Conservation (phyloP, 352 stramenopile genomes). For the Phytophthora idaei region DNA sequence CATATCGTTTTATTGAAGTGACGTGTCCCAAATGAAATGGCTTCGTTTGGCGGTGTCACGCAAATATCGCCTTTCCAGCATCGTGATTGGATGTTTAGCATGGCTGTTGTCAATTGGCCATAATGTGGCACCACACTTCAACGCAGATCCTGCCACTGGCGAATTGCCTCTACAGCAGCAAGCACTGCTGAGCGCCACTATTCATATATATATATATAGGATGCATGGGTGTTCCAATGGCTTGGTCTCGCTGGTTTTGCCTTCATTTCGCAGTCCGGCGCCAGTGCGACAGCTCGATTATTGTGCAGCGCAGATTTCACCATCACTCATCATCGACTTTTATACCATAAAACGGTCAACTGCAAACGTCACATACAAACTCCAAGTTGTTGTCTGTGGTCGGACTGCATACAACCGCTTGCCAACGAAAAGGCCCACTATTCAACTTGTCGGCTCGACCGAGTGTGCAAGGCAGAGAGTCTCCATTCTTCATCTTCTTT, state of each 20-base stretch:
- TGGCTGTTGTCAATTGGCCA: neutral
- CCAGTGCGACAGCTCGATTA: neutral
- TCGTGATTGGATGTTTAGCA: constrained; percentile 2
- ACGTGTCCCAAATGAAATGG: constrained; percentile 32
- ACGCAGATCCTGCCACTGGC: neutral
- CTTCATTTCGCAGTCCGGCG: neutral
- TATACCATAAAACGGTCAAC: constrained; percentile 1
- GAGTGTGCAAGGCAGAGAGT: constrained; percentile 5
- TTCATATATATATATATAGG: too few species aligned
- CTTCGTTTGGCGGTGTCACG: constrained; percentile 17
- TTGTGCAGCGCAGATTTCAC: constrained; percentile 9
- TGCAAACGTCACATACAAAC: constrained; percentile 22
- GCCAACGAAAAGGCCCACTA: constrained; percentile 8
- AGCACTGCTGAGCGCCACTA: too few species aligned
- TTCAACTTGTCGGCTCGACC: constrained; percentile 11
- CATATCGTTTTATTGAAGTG: neutral
- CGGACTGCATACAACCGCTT: constrained; percentile 17
- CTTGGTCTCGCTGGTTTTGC: neutral
- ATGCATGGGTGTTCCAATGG: too few species aligned
- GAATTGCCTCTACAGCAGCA: neutral
- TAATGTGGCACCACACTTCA: neutral
- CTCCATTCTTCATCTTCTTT: neutral
- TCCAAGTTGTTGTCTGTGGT: constrained; percentile 18
- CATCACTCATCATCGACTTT: neutral
- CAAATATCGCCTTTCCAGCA: neutral